Evolutionary conservation across 2,329 filamentous ascomycete genomes (phyloP).

Genomic region (Beauveria sp.): DNA sequence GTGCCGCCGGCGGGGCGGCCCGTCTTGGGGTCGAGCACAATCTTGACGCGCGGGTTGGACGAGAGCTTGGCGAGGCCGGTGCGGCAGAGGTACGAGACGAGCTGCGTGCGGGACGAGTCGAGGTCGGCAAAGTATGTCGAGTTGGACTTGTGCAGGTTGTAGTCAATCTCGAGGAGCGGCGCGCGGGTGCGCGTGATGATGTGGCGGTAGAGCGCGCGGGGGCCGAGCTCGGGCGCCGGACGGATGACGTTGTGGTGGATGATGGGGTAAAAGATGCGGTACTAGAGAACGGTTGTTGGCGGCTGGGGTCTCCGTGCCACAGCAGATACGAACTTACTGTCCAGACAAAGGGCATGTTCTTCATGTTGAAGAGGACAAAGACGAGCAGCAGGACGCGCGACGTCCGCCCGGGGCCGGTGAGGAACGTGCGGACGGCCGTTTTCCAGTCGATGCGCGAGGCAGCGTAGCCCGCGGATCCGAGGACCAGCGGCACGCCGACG

Average conservation of each 20-base stretch:
- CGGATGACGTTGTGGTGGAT: slow-evolving; percentile 45
- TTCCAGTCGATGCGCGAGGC: slow-evolving; percentile 37
- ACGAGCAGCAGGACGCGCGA: slow-evolving; percentile 45
- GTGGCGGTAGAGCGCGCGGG: slow-evolving; percentile 65
- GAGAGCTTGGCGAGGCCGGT: slow-evolving; percentile 47
- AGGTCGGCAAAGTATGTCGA: slow-evolving; percentile 83
- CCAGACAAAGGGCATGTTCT: slow-evolving; percentile 69
- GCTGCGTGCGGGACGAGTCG: slow-evolving; percentile 73
- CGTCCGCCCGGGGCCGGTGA: slow-evolving; percentile 46
- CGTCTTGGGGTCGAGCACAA: slow-evolving; percentile 42
- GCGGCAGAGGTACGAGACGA: slow-evolving; percentile 61
- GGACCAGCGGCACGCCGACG: slow-evolving; percentile 33
- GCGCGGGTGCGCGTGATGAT: slow-evolving; percentile 59
- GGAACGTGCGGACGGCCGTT: slow-evolving; percentile 32
- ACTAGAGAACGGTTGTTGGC: slow-evolving; percentile 26
- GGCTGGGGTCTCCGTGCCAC: too few species aligned
- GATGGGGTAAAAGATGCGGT: slow-evolving; percentile 52
- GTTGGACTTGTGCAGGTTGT: slow-evolving; percentile 78
- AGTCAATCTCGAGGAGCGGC: slow-evolving; percentile 72
- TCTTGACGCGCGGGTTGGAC: slow-evolving; percentile 38
- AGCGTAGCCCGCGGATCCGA: slow-evolving; percentile 39
- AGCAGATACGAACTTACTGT: slow-evolving; percentile 46
- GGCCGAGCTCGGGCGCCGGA: slow-evolving; percentile 40
- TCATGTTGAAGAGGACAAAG: slow-evolving; percentile 59
- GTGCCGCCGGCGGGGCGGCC: slow-evolving; percentile 43